Evolutionary conservation across 805 yeast genomes (phyloP).

Genomic region (Tetrapisispora phaffii): DNA sequence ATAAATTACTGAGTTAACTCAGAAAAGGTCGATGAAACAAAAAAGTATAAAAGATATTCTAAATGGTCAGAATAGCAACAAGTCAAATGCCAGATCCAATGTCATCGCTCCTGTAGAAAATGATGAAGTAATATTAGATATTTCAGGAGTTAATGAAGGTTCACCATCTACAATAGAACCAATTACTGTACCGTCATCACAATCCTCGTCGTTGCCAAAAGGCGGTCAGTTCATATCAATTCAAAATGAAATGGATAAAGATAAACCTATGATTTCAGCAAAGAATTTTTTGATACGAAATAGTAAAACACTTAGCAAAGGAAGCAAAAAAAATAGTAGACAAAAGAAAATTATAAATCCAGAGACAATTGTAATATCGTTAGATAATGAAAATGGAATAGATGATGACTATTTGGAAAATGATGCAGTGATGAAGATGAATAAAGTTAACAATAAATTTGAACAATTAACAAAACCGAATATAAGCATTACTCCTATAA

Average conservation of each 20-base stretch:
- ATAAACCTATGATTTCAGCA: not conserved
- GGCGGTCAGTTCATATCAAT: constrained; percentile 6
- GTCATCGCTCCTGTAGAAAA: not conserved
- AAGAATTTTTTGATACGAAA: constrained; percentile 1
- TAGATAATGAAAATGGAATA: constrained; percentile 7
- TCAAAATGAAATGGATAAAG: constrained; percentile 2
- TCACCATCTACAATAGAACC: constrained; percentile 4
- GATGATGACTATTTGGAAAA: not conserved
- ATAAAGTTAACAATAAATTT: constrained; percentile 3
- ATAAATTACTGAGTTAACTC: not conserved
- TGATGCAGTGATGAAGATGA: not conserved
- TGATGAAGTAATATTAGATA: not conserved
- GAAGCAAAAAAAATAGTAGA: not conserved
- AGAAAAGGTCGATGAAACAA: not conserved
- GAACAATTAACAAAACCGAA: constrained; percentile 5
- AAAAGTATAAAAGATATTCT: constrained; percentile 10
- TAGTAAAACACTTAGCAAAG: not conserved
- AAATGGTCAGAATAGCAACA: constrained; percentile 14
- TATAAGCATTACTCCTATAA: constrained; percentile 8
- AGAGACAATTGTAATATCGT: constrained; percentile 6
- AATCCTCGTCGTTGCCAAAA: constrained; percentile 7
- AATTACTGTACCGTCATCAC: constrained; percentile 2
- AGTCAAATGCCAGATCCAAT: not conserved
- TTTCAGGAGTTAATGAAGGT: not conserved
- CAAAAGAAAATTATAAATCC: not conserved